A percentile compares a stretch with the other conserved stretches of the same genome.
Conservation (phyloP, 2,329 filamentous ascomycete genomes). For the Fusarium begoniae region DNA sequence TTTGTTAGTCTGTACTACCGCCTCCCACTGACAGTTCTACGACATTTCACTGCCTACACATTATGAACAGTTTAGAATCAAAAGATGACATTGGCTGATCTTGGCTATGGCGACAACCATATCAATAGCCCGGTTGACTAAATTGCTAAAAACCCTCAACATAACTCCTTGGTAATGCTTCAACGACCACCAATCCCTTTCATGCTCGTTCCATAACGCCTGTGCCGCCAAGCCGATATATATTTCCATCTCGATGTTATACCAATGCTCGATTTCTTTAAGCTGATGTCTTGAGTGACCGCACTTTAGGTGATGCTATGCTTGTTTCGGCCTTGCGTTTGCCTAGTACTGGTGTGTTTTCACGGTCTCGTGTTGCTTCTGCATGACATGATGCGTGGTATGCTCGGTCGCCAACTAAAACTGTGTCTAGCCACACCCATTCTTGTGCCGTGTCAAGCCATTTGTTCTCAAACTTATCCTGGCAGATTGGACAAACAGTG, state of each 20-base stretch:
- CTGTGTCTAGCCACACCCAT: slow-evolving; percentile 95
- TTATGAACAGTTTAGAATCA: not conserved
- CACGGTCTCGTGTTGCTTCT: slow-evolving; percentile 77
- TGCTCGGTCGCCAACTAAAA: slow-evolving; percentile 78
- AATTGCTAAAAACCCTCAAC: slow-evolving; percentile 7
- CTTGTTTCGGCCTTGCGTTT: slow-evolving; percentile 79
- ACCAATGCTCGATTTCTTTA: slow-evolving; percentile 19
- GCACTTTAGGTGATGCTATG: slow-evolving; percentile 50
- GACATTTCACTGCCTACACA: not conserved
- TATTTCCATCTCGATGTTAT: not conserved
- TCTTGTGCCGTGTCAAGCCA: slow-evolving; percentile 95
- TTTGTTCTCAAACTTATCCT: slow-evolving; percentile 91
- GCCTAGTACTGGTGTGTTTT: slow-evolving; percentile 65
- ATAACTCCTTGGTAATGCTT: slow-evolving; percentile 33
- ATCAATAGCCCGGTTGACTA: not conserved
- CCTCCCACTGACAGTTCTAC: not conserved
- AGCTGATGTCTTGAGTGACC: slow-evolving; percentile 49
- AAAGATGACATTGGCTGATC: not conserved
- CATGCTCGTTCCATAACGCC: slow-evolving; percentile 34
- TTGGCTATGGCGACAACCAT: not conserved
- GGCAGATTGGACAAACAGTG: slow-evolving; percentile 89
- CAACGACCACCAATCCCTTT: slow-evolving; percentile 14
- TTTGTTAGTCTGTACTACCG: not conserved
- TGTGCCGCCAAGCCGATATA: slow-evolving; percentile 11
- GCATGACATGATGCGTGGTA: slow-evolving; percentile 92